phyloP scores from a whole-genome alignment of 441 rosid genomes.

The Manihot esculenta region DNA sequence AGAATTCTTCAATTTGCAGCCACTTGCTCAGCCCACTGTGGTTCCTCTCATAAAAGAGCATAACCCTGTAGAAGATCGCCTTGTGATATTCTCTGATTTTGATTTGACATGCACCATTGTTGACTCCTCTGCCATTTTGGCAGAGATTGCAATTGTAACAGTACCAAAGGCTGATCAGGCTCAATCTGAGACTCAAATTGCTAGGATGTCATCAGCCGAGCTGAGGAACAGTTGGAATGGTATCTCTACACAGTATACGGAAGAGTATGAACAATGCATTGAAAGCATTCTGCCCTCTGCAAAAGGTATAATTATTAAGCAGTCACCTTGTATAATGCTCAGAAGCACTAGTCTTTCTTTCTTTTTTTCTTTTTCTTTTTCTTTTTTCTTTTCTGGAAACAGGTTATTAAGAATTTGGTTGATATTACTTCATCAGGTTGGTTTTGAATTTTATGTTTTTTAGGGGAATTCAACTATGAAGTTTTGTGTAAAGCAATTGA shows the following conservation, averaged over 20 bases:
- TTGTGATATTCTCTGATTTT: conserved; percentile 85
- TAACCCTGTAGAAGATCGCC: conserved; percentile 48
- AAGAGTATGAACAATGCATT: conserved; percentile 89
- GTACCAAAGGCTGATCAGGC: conserved; percentile 74
- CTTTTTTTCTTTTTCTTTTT: no score
- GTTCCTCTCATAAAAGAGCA: conserved; percentile 67
- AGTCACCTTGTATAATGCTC: conserved; percentile 10
- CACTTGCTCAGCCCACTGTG: conserved; percentile 57
- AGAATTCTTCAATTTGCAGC: conserved; percentile 84
- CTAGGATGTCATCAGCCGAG: conserved; percentile 72
- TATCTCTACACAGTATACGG: conserved; percentile 74
- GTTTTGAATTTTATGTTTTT: conserved; percentile 20
- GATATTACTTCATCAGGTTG: conserved; percentile 2
- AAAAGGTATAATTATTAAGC: conserved; percentile 45
- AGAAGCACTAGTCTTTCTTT: neutral
- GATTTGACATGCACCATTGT: conserved; percentile 92
- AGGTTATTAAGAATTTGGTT: conserved; percentile 15
- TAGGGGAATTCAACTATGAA: conserved; percentile 71
- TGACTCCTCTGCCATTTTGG: conserved; percentile 97
- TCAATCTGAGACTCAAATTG: conserved; percentile 50
- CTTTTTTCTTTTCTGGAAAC: neutral
- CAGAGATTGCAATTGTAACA: conserved; percentile 89
- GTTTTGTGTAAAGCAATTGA: conserved; percentile 62
- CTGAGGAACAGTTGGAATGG: conserved; percentile 70
- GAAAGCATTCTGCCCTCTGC: conserved; percentile 64